These are phyloP conservation scores for Friedmanniomyces simplex DNA, from an alignment of 495 filamentous ascomycete species.

Conservation along the genomic window DNA sequence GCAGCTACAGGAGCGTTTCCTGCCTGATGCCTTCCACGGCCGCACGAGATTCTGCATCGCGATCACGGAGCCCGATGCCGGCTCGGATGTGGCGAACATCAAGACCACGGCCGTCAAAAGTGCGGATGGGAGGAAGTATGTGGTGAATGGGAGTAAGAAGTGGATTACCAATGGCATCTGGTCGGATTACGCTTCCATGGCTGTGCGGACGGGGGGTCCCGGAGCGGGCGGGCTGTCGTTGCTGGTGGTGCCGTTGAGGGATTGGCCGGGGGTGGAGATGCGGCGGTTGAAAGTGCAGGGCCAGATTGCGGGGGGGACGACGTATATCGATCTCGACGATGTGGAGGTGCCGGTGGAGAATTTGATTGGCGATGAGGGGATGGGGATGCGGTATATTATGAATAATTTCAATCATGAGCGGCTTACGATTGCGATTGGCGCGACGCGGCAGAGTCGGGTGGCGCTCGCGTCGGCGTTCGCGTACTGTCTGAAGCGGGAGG, in stretches of 20 bases:
- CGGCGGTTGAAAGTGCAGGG: slow-evolving; percentile 53
- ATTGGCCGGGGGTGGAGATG: slow-evolving; percentile 50
- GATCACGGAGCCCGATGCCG: slow-evolving; percentile 66
- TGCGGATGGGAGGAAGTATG: slow-evolving; percentile 53
- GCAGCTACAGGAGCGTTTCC: slow-evolving; percentile 49
- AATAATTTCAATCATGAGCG: slow-evolving; percentile 80
- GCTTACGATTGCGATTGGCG: slow-evolving; percentile 51
- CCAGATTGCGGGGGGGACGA: slow-evolving; percentile 53
- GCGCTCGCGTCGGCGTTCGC: slow-evolving; percentile 55
- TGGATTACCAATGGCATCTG: slow-evolving; percentile 70
- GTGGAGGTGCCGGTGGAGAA: slow-evolving; percentile 59
- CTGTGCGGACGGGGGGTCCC: slow-evolving; percentile 59
- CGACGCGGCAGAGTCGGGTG: slow-evolving; percentile 52
- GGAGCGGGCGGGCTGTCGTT: slow-evolving; percentile 57
- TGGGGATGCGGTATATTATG: slow-evolving; percentile 69
- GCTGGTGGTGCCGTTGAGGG: slow-evolving; percentile 56
- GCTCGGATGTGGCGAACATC: slow-evolving; percentile 63
- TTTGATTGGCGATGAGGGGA: slow-evolving; percentile 58
- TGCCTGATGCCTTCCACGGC: slow-evolving; percentile 58
- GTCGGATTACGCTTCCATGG: slow-evolving; percentile 62
- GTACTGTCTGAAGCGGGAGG: slow-evolving; percentile 61
- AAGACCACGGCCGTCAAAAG: slow-evolving; percentile 54
- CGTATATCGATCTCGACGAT: slow-evolving; percentile 67
- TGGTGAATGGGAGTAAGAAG: slow-evolving; percentile 70
- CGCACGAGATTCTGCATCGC: slow-evolving; percentile 60